phyloP scores from a whole-genome alignment of 2,329 filamentous ascomycete genomes.

The Metarhizium humberi region DNA sequence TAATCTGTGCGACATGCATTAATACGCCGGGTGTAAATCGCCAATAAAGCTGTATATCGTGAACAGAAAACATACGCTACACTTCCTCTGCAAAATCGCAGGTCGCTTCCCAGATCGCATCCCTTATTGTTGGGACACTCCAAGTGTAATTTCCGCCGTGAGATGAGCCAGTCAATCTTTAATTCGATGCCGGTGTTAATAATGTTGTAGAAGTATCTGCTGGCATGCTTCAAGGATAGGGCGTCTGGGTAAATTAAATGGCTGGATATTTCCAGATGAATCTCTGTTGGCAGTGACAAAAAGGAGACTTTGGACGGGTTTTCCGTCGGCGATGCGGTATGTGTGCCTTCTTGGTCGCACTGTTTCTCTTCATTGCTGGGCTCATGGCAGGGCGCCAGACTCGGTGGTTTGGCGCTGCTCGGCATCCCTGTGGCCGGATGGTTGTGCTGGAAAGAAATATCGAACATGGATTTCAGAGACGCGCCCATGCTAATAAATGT shows the following conservation, averaged over 20 bases:
- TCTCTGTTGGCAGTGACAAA: constrained; percentile 47
- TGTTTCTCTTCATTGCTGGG: neutral
- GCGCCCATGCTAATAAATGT: too few species aligned
- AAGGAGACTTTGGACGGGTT: neutral
- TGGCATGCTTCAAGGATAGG: constrained; percentile 59
- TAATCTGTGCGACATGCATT: constrained; percentile 25
- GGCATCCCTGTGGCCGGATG: neutral
- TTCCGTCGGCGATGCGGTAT: neutral
- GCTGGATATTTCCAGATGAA: constrained; percentile 53
- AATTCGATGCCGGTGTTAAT: constrained; percentile 57
- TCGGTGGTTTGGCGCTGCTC: too few species aligned
- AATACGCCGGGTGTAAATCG: neutral
- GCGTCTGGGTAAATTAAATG: constrained; percentile 62
- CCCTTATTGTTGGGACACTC: constrained; percentile 52
- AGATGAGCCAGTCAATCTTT: constrained; percentile 61
- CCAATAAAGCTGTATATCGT: neutral
- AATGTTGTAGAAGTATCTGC: constrained; percentile 51
- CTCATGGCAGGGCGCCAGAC: constrained; percentile 1
- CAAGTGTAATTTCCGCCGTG: constrained; percentile 52
- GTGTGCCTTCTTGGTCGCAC: neutral
- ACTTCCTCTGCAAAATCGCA: constrained; percentile 50
- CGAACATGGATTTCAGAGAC: too few species aligned
- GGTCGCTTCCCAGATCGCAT: constrained; percentile 50
- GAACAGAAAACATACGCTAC: constrained; percentile 37
- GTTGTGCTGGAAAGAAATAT: neutral